Evolutionary conservation across 768 basidiomycete species (phyloP), one percentile per base, ranked within the genome.

Genomic region (Kwoniella sp.): DNA sequence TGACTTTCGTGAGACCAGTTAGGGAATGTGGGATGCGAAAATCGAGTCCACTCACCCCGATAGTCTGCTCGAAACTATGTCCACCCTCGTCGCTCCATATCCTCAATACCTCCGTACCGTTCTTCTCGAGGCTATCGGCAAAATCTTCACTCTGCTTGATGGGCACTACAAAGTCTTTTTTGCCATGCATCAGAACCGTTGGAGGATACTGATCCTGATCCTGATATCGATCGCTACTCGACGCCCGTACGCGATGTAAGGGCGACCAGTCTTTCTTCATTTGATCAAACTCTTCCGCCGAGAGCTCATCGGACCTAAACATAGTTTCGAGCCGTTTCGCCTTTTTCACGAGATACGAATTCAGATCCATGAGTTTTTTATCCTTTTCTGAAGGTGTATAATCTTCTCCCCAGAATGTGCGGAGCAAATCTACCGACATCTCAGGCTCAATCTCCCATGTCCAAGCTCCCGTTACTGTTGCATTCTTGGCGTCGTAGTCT

Each of bases 101-200:
- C 46, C 54, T 55, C 17, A 29, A 25, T 1, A 63, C 50, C 7
- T 37, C 26, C 33, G 57, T 40, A 2, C 61, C 65, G 15, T 58
- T 17, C 26, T 52, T 26, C 51, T 60, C 53, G 8, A 67, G 30
- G 33, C 52, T 50, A n/a, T 63, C 55, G 15, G 51, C 62, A 25
- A 70, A 63, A 2, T 36, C 29, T 5, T 56, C 26, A 37, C 65
- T 66, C 54, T 70, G 68, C 30, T 55, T 40, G 5, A 70, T 51
- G 17, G 54, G 60, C 12, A 67, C 68, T 21, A 50, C 36, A 7
- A 10, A 12, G 53, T 70, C 65, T 10, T 51, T 36, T 10, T 54
- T 47, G 4, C 68, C 68, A 36, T 70, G 68, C 55, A 70, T 36
- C 22, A 70, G 17, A n/a, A 62, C 48, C 12, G 66, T 67, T 15